These are phyloP conservation scores for Kodamaea hsintzibuensis DNA, from an alignment of 805 yeast genomes.

Conservation along the genomic window DNA sequence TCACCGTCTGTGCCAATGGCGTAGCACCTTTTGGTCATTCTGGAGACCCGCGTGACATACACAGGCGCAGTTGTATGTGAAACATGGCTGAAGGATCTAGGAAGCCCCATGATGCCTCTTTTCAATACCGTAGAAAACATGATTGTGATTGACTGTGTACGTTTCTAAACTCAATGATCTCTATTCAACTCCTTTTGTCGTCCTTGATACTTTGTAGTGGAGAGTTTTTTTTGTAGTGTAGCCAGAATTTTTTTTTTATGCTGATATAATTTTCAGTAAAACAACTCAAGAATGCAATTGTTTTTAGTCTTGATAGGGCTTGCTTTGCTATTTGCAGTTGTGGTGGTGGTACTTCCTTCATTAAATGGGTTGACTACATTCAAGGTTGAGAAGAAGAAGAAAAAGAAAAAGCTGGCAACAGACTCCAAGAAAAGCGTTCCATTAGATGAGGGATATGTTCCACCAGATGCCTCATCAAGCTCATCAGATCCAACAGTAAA, in stretches of 20 bases:
- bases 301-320: conserved; percentile 39
- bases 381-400: conserved; percentile 26
- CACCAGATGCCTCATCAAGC: conserved; percentile 32
- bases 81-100: background rate
- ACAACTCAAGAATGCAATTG: conserved; percentile 21
- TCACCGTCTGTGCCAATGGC: conserved; percentile 52
- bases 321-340: conserved; percentile 41
- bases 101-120: background rate
- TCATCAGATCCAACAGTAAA: conserved; percentile 19
- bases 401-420: conserved; percentile 9
- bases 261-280: background rate
- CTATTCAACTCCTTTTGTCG: too few relatives aligned
- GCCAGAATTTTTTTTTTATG: background rate
- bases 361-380: conserved; percentile 50
- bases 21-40: conserved; percentile 10
- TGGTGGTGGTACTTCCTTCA: conserved; percentile 48
- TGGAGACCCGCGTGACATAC: background rate
- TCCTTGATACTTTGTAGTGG: background rate
- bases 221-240: background rate
- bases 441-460: conserved; percentile 35
- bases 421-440: background rate
- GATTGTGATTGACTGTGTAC: background rate
- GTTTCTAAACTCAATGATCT: too few relatives aligned
- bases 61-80: background rate
- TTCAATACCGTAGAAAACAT: background rate